Evolutionary conservation across 2,329 filamentous ascomycete genomes (phyloP), one percentile per base, ranked within the genome.

Genomic region (Apiospora koreana): DNA sequence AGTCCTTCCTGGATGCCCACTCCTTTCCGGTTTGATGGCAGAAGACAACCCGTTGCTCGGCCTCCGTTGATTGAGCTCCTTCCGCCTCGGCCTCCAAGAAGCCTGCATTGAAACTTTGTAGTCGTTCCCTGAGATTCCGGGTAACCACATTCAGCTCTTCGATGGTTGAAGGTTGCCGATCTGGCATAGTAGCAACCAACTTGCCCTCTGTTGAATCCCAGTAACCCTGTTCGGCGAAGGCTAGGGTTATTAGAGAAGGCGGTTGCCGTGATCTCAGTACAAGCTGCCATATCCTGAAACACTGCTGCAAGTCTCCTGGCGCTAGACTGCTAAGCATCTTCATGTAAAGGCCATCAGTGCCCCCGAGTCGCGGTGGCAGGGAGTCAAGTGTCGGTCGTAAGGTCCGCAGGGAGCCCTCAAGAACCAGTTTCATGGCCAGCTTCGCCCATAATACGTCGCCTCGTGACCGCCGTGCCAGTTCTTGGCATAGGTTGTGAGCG

Each of bases 341-440:
- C 77, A 79, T 79, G 48, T 80, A 80, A 7, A 80, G 72, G 10
- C 78, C 78, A 23, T 79, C 76, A 0, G 74, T 71, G 7, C 78
- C 78, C 21, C 77, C 78, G 2, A 80, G 78, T 9, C 75, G 75
- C 7, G 74, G 69, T 4, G 78, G 78, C 21, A 80, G 69, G 0
- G 77, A 78, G 68, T 79, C 74, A 35, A 80, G 68, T 4, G 76
- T 79, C 7, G 70, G 48, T 65, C 76, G 73, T 16, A 80, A 65
- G 0, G 72, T 77, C 38, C 76, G 75, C 35, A 79, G 73, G n/a
- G 76, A 78, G 42, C 76, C 76, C 16, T 71, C 70, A 43, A 71
- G 28, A 50, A 71, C n/a, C n/a, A 69, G 46, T 21, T 69, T 65
- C 38, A 71, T 68, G 41, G 54, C 65, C 12, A 69, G 43, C 38